Evolutionary conservation across 2,329 filamentous ascomycete species (phyloP), one percentile per base, ranked within the genome.

Genomic region (Trichoderma endophyticum): DNA sequence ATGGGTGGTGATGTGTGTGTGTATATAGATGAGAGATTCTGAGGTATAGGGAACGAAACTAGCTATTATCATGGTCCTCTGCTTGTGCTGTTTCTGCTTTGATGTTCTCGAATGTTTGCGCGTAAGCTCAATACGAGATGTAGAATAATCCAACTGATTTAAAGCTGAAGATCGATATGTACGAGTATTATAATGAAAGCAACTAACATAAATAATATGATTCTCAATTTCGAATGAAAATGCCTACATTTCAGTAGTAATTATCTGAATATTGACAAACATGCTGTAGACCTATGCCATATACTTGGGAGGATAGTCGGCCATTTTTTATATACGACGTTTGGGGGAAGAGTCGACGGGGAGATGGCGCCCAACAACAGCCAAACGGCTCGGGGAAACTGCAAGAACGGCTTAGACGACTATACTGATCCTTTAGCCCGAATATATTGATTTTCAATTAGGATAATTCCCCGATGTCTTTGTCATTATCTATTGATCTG

Each of bases 21-120:
- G 60, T 21, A 61, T 69, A 69, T 69, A 69, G 66, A 69, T 28
- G 59, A 61, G 15, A 54, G 66, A 48, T 61, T 51, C 6, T 60
- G 56, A 61, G n/a, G 66, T 48, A 60, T 51, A 28, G 66, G 65
- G 28, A 69, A 61, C 34, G 56, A 69, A 34, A 34, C 28, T 32
- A 28, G 63, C 30, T 66, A 66, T 56, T 51, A 59, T 43, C 43
- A 34, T 60, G 26, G 39, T 24, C 39, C 36, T 28, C 6, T 54
- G 15, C 7, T 34, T 56, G 48, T 67, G 21, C 21, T 64, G 6
- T 12, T 39, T 57, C 7, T 54, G 9, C 24, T 26, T 26, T 39
- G 24, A 57, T 18, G 7, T 63, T 24, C 6, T 34, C 0, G 57
- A 3, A n/a, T 34, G 56, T 32, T 32, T 28, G 56, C 3, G 8